Evolutionary conservation across 306 rosid species (phyloP).

Genomic region (Glycine soja): DNA sequence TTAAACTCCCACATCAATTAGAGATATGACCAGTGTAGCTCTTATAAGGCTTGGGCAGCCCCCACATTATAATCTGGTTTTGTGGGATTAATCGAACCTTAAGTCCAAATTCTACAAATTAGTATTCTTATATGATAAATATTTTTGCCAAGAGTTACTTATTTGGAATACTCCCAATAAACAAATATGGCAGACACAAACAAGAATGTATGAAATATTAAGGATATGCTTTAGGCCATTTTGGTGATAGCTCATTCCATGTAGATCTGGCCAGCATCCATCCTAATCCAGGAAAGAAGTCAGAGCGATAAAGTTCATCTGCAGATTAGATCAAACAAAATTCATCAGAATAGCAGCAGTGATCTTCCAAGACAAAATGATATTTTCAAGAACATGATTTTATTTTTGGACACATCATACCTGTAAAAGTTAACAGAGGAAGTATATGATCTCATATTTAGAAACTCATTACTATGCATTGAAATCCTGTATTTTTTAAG

Average conservation of each 20-base stretch:
- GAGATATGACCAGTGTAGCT: background rate
- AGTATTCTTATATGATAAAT: constrained; percentile 1
- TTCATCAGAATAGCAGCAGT: constrained; percentile 27
- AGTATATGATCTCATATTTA: constrained; percentile 20
- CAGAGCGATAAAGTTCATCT: constrained; percentile 92
- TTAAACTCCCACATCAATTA: background rate
- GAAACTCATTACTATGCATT: constrained; percentile 22
- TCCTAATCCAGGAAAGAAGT: constrained; percentile 96
- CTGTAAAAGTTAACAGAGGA: constrained; percentile 31
- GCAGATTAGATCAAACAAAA: constrained; percentile 54
- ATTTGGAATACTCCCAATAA: constrained; percentile 26
- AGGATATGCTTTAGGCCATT: constrained; percentile 99
- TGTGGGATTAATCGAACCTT: background rate
- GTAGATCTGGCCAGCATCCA: constrained; percentile 89
- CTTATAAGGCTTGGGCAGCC: background rate
- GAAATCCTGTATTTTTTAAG: constrained; percentile 11
- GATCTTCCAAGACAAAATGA: constrained; percentile 25
- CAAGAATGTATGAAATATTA: constrained; percentile 48
- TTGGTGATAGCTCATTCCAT: constrained; percentile 99
- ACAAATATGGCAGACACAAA: constrained; percentile 36
- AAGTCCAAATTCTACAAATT: constrained; percentile 6
- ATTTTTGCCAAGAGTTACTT: constrained; percentile 15
- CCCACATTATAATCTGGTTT: background rate
- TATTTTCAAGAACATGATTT: background rate
- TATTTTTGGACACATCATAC: constrained; percentile 12